phyloP scores from a whole-genome alignment of 129 eudicot genomes.

The Scalesia atractyloides region DNA sequence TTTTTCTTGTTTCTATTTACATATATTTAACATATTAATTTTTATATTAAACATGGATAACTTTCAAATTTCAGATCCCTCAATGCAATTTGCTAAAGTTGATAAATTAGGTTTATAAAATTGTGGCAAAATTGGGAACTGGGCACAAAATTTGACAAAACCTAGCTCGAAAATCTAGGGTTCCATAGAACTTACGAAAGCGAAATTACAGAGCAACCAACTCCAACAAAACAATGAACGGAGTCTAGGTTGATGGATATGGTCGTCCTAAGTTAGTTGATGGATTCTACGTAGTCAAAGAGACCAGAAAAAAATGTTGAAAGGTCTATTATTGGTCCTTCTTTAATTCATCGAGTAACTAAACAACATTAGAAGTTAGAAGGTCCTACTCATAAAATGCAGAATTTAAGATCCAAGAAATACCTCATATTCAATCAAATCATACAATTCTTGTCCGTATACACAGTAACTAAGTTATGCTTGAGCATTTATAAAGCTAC shows the following conservation, averaged over 20 bases:
- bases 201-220: not conserved
- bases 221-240: conserved; percentile 24
- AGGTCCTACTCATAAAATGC: not conserved
- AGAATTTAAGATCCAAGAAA: not conserved
- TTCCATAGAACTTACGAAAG: not conserved
- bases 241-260: conserved; percentile 17
- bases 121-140: conserved; percentile 1
- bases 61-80: not conserved
- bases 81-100: not conserved
- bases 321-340: conserved; percentile 43
- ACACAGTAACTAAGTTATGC: not conserved
- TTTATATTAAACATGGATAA: not conserved
- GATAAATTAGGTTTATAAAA: conserved; percentile 11
- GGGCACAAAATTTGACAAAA: conserved; percentile 16
- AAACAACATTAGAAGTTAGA: no score
- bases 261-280: conserved; percentile 61
- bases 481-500: not conserved
- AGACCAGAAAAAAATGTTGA: conserved; percentile 60
- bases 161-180: conserved; percentile 1
- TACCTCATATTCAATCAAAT: not conserved
- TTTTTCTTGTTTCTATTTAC: not conserved
- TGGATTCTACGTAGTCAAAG: conserved; percentile 76
- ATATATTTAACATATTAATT: no score
- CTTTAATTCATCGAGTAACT: no score
- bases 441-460: not conserved